Conservation (phyloP, 306 rosid genomes). For the Rubus idaeus region DNA sequence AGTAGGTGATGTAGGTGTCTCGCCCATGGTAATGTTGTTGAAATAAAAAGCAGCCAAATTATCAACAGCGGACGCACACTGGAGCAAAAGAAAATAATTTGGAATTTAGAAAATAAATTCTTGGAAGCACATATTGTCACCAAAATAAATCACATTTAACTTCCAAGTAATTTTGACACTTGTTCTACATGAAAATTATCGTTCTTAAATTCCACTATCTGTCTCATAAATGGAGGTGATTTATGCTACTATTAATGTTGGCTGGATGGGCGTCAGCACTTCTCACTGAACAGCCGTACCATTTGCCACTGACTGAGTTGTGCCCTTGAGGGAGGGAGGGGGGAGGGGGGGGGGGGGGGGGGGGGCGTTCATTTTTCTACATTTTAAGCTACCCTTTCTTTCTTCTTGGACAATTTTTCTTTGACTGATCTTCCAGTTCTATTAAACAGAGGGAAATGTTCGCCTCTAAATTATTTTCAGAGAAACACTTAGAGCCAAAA, state of each 20-base stretch:
- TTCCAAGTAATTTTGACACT: not conserved
- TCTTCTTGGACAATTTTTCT: not conserved
- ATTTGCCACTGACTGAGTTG: not conserved
- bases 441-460: not conserved
- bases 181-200: not conserved
- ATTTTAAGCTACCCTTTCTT: not conserved
- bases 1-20: slow-evolving; percentile 78
- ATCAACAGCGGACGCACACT: slow-evolving; percentile 99
- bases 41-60: slow-evolving; percentile 92
- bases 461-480: not conserved
- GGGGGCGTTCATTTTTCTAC: not conserved
- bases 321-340: too few relatives aligned
- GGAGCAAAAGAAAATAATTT: slow-evolving; percentile 24
- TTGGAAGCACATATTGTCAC: not conserved
- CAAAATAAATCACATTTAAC: not conserved
- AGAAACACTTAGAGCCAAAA: slow-evolving; percentile 2
- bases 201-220: not conserved
- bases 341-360: too few relatives aligned
- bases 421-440: not conserved
- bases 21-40: slow-evolving; percentile 93
- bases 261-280: not conserved
- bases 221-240: not conserved
- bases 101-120: not conserved
- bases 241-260: not conserved
- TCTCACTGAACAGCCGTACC: not conserved